A percentile compares a stretch with the other conserved stretches of the same genome.
These are phyloP conservation scores for Eimeria acervulina DNA, from an alignment of 169 alveolate genomes.

Conservation along the genomic window DNA sequence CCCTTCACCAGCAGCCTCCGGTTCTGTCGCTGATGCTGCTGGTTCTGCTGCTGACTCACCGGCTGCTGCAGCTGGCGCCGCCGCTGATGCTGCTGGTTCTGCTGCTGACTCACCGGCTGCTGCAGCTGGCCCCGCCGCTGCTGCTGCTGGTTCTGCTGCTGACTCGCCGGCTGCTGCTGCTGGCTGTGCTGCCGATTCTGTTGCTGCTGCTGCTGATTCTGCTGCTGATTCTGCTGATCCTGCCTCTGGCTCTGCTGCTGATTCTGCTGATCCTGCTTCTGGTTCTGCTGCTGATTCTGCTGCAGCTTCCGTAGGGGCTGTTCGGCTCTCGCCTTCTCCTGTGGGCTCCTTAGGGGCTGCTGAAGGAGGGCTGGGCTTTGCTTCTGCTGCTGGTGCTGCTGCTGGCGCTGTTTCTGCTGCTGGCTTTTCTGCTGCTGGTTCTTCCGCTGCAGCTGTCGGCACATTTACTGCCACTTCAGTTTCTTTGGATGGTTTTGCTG, in stretches of 20 bases:
- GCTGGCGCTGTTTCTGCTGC: not conserved
- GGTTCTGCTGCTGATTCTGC: slow-evolving; percentile 1
- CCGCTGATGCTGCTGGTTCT: slow-evolving; percentile 6
- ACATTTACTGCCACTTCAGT: not conserved
- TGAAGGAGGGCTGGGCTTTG: no score
- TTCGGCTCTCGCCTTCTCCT: no score
- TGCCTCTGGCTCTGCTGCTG: not conserved
- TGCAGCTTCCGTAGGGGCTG: not conserved
- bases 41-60: not conserved
- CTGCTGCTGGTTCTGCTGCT: not conserved
- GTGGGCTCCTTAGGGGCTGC: no score
- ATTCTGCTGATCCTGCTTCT: not conserved
- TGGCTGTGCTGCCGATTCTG: no score
- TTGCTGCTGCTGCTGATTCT: not conserved
- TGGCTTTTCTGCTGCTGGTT: not conserved
- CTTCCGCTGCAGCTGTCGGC: slow-evolving; percentile 1
- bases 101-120: slow-evolving; percentile 12
- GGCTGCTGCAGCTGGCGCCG: not conserved
- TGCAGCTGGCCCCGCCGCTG: slow-evolving; percentile 8
- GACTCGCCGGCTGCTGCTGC: no score
- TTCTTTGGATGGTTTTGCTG: not conserved
- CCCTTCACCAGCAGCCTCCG: not conserved
- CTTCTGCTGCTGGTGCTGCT: not conserved
- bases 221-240: slow-evolving; percentile 14
- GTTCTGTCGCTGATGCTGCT: not conserved